Base-by-base conservation (phyloP, 305 asterid genomes). In the Petunia hybrid region DNA sequence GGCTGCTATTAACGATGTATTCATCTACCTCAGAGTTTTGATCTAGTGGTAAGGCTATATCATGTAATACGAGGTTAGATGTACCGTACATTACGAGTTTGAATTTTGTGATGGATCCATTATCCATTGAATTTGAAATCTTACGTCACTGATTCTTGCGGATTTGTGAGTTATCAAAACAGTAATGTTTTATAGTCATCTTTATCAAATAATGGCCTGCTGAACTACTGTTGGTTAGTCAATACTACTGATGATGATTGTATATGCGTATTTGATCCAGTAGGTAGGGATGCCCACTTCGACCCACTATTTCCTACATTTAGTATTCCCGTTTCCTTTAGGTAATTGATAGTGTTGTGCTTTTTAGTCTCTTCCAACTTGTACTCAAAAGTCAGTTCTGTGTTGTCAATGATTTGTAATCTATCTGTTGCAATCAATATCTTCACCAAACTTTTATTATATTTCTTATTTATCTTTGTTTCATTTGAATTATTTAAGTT, bases 381-480 rank as follows among this genome's bases (percentile, higher is more conserved):
- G 63, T 57, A n/a, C 63, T 57, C 63, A 57, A 62, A 31, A 35
- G 41, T 62, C 68, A 38, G 43, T 63, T 38, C n/a, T 63, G 6
- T 63, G 43, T 64, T 73, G 2, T 60, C 39, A 60, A 60, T 39
- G 39, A 6, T 60, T 22, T 22, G 46, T 70, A 46, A 8, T 70
- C 31, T 66, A 45, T 31, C 8, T 70, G 2, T 36, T 73, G 64
- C 78, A 51, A 73, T 53, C 78, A 73, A 53, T 73, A 63, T 53
- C 63, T 73, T 73, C 78, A 73, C 64, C 78, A 14, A 73, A 13
- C 78, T 51, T 73, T 8, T 73, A 73, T 73, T 51, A 48, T 48
- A 31, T 71, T 45, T 69, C 61, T 73, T 73, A 48, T 48, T 48
- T 71, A 71, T 69, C 61, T 73, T 73, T 73, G 78, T 73, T 48